phyloP scores from a whole-genome alignment of 352 stramenopile species.

The Synura sp. region DNA sequence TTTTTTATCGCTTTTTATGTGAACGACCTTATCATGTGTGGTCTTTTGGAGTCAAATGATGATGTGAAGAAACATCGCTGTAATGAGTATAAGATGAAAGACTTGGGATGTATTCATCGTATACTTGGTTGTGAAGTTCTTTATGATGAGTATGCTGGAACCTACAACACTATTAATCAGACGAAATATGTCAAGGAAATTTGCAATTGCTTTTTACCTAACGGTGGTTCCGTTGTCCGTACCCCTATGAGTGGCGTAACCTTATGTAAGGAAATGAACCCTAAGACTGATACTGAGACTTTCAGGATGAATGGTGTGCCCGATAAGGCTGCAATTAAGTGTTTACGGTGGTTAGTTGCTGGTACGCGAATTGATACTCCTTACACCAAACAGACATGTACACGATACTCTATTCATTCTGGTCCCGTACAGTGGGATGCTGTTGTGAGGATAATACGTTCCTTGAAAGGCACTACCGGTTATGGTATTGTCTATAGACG shows the following conservation, averaged over 20 bases:
- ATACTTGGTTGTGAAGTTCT: slow-evolving; percentile 31
- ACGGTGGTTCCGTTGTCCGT: background rate
- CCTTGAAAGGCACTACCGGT: slow-evolving; percentile 20
- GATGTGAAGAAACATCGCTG: slow-evolving; percentile 16
- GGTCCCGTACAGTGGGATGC: slow-evolving; percentile 13
- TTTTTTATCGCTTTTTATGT: slow-evolving; percentile 10
- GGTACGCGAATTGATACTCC: slow-evolving; percentile 28
- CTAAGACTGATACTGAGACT: no score
- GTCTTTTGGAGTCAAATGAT: slow-evolving; percentile 5
- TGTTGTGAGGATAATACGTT: background rate
- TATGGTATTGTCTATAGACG: slow-evolving; percentile 31
- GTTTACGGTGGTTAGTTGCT: slow-evolving; percentile 5
- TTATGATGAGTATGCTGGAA: slow-evolving; percentile 13
- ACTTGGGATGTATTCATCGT: slow-evolving; percentile 1
- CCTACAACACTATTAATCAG: slow-evolving; percentile 30
- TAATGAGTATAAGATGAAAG: slow-evolving; percentile 40
- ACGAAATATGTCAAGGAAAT: slow-evolving; percentile 29
- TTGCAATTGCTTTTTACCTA: background rate
- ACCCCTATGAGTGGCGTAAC: slow-evolving; percentile 31
- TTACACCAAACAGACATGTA: background rate
- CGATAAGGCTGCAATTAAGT: no score
- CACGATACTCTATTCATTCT: background rate
- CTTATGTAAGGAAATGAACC: slow-evolving; percentile 29
- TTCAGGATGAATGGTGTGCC: no score
- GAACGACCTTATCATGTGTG: slow-evolving; percentile 37